Evolutionary conservation across 495 filamentous ascomycete genomes (phyloP), one percentile per base, ranked within the genome.

Genomic region (Tricharina praecox): DNA sequence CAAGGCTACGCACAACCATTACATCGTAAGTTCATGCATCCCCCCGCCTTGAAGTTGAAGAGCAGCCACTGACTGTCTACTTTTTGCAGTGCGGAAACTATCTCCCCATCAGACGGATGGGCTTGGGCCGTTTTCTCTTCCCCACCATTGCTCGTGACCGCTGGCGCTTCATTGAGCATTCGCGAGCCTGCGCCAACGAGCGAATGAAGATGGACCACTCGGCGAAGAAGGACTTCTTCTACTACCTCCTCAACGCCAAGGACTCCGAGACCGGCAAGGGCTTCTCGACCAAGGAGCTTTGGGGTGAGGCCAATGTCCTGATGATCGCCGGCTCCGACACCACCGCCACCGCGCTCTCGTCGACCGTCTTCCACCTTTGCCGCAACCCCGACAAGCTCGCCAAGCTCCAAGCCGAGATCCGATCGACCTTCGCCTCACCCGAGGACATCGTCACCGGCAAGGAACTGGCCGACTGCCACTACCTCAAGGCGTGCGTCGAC

Each of bases 291-390:
- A 48, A 51, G 34, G 63, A 65, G 44, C 53, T 65, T 11, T 59
- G 56, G 53, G 55, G 59, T 3, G 63, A 63, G 23, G 51, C 62
- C 0, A 62, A 59, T 34, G 54, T 65, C 2, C 38, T 63, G 4
- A 59, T 66, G 40, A 58, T 64, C 39, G 58, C 48, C 18, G 76
- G 75, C 18, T 73, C 69, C 19, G 77, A 80, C 50, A 78, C 74
- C 0, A 75, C 70, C 15, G 68, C 71, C 0, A 74, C 70, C 2
- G 71, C 75, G 5, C 59, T 81, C 34, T 63, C 74, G 0, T 72
- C 71, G 7, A 65, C 69, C 0, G 60, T 83, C 33, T 81, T 76
- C 68, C 80, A 82, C 58, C 70, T 83, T 23, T 59, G 68, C 18
- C 70, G 68, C 16, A 70, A 72, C 45, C 64, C 68, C 1, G 25